A percentile compares a stretch with the other conserved stretches of the same genome.
These are phyloP conservation scores for Epichloe sp. DNA, from an alignment of 2,329 filamentous ascomycete genomes.

Conservation along the genomic window DNA sequence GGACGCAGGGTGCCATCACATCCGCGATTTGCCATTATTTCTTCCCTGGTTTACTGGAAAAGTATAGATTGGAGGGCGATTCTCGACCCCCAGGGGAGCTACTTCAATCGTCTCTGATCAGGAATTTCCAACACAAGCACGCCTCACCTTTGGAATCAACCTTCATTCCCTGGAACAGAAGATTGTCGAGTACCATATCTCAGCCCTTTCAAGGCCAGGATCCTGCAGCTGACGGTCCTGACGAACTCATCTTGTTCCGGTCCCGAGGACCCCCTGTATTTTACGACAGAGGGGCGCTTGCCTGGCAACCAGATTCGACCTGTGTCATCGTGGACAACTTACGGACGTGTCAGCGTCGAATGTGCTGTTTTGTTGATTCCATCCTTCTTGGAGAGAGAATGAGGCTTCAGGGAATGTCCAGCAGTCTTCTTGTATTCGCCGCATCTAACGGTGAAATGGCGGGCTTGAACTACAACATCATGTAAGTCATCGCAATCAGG, in stretches of 20 bases:
- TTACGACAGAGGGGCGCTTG: conserved; percentile 15
- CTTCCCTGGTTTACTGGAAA: conserved; percentile 16
- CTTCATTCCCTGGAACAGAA: conserved; percentile 6
- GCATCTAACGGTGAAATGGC: neutral
- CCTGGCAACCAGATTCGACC: conserved; percentile 13
- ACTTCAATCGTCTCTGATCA: neutral
- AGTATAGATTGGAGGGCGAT: neutral
- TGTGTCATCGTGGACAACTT: conserved; percentile 15
- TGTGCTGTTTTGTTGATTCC: conserved; percentile 9
- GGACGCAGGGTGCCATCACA: conserved; percentile 13
- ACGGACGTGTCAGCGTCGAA: conserved; percentile 7
- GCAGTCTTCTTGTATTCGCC: neutral
- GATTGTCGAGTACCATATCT: neutral
- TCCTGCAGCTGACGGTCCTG: neutral
- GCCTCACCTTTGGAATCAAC: conserved; percentile 7
- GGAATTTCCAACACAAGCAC: conserved; percentile 8
- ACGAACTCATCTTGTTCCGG: conserved; percentile 1
- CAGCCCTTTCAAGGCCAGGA: neutral
- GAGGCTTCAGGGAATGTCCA: conserved; percentile 11
- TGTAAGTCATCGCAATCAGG: conserved; percentile 4
- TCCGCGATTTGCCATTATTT: conserved; percentile 11
- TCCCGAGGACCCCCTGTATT: conserved; percentile 5
- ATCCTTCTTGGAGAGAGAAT: conserved; percentile 8
- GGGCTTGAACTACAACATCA: neutral
- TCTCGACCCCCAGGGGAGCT: neutral